Evolutionary conservation across 2,329 filamentous ascomycete genomes (phyloP).

Genomic region (Orbilia quercus): DNA sequence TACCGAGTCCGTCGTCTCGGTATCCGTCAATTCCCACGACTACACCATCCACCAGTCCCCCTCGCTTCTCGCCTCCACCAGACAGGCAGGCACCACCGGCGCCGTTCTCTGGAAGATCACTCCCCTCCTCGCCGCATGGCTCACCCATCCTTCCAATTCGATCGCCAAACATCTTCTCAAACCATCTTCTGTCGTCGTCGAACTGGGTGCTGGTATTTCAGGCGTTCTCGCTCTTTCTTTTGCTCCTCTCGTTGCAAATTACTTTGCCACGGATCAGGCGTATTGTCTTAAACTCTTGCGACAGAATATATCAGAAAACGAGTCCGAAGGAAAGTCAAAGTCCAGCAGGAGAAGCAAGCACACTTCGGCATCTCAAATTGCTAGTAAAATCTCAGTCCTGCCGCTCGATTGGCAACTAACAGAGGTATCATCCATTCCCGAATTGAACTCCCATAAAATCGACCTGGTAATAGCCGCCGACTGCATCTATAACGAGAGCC

Average conservation of each 20-base stretch:
- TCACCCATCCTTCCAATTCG: constrained; percentile 72
- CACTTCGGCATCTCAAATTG: constrained; percentile 25
- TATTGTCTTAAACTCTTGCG: constrained; percentile 83
- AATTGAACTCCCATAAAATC: constrained; percentile 66
- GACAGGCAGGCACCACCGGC: constrained; percentile 78
- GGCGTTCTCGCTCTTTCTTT: constrained; percentile 77
- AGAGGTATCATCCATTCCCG: constrained; percentile 64
- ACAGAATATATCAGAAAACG: constrained; percentile 78
- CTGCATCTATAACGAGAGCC: constrained; percentile 92
- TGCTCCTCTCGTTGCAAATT: constrained; percentile 73
- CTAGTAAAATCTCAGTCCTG: constrained; percentile 68
- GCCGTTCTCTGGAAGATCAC: constrained; percentile 91
- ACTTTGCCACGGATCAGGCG: constrained; percentile 85
- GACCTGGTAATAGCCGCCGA: constrained; percentile 86
- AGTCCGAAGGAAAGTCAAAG: constrained; percentile 16
- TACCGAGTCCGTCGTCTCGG: constrained; percentile 72
- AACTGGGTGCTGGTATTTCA: constrained; percentile 89
- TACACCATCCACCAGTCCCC: constrained; percentile 85
- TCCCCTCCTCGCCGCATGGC: constrained; percentile 82
- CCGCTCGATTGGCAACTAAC: constrained; percentile 86
- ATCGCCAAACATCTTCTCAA: constrained; percentile 72
- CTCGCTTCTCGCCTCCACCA: constrained; percentile 79
- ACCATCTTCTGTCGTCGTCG: constrained; percentile 72
- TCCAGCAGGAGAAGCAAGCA: constrained; percentile 53
- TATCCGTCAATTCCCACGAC: constrained; percentile 76